Evolutionary conservation across 495 filamentous ascomycete genomes (phyloP).

Genomic region (Neurospora sublineolata): DNA sequence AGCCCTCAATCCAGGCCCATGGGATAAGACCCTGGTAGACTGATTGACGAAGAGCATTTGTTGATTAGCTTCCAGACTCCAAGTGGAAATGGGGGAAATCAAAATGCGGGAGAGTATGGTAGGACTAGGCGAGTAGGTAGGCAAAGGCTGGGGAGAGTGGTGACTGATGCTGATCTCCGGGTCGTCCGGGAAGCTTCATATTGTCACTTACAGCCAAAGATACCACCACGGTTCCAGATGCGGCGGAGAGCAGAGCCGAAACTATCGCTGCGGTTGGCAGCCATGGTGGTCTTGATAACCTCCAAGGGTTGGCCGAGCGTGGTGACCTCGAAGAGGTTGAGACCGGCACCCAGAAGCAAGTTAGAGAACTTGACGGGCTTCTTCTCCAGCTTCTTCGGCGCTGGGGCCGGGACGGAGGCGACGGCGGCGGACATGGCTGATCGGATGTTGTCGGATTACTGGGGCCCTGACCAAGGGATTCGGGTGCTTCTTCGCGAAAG

Average conservation of each 20-base stretch:
- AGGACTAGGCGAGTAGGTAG: neutral
- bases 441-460: slow-evolving; percentile 33
- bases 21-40: slow-evolving; percentile 99
- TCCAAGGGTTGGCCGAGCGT: slow-evolving; percentile 82
- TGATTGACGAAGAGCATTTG: slow-evolving; percentile 26
- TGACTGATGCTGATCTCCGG: neutral
- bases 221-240: slow-evolving; percentile 90
- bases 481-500: slow-evolving; percentile 67
- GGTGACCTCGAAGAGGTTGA: slow-evolving; percentile 90
- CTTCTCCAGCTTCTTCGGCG: slow-evolving; percentile 65
- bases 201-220: slow-evolving; percentile 76
- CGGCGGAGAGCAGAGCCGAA: slow-evolving; percentile 69
- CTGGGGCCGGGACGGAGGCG: slow-evolving; percentile 41
- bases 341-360: slow-evolving; percentile 84
- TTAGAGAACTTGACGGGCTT: slow-evolving; percentile 99
- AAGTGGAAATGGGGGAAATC: neutral
- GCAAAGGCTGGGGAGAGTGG: neutral
- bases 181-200: neutral
- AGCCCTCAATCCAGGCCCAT: slow-evolving; percentile 99
- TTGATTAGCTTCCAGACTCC: neutral
- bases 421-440: slow-evolving; percentile 48
- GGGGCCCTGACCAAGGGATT: slow-evolving; percentile 88
- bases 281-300: slow-evolving; percentile 99
- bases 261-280: slow-evolving; percentile 83
- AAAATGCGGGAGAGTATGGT: neutral